Percentiles rank a stretch among this genome's conserved stretches.
These are phyloP conservation scores for Fusarium neocosmosporiellum DNA, from an alignment of 2,329 filamentous ascomycete genomes.

Conservation along the genomic window DNA sequence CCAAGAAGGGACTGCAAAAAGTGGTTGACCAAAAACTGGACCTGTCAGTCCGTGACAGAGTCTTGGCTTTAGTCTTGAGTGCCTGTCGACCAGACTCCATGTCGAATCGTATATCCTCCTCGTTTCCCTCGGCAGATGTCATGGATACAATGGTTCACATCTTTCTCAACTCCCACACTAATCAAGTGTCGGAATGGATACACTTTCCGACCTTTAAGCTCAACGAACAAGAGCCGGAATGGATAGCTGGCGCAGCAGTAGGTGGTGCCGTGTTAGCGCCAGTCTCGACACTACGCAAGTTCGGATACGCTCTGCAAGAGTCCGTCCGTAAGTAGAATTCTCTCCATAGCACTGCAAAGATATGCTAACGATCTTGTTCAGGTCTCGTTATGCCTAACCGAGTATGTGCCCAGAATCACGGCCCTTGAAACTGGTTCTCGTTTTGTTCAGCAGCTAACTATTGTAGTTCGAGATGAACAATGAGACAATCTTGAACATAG, in stretches of 20 bases:
- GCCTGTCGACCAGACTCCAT: conserved; percentile 64
- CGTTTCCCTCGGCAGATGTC: conserved; percentile 70
- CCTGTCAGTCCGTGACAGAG: conserved; percentile 65
- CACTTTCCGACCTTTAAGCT: conserved; percentile 70
- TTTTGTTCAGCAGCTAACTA: conserved; percentile 1
- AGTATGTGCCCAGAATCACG: conserved; percentile 36
- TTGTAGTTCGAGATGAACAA: conserved; percentile 62
- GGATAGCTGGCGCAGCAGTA: conserved; percentile 69
- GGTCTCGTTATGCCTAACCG: conserved; percentile 46
- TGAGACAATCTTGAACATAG: conserved; percentile 56
- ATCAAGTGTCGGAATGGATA: conserved; percentile 69
- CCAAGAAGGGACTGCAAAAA: conserved; percentile 51
- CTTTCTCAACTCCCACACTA: conserved; percentile 66
- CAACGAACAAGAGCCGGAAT: conserved; percentile 66
- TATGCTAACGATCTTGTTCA: conserved; percentile 17
- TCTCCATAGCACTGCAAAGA: neutral
- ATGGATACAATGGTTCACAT: conserved; percentile 71
- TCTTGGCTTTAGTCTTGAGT: conserved; percentile 72
- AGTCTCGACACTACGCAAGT: conserved; percentile 67
- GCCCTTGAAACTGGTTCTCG: neutral
- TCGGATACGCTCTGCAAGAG: conserved; percentile 68
- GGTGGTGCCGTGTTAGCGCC: conserved; percentile 70
- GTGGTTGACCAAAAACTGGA: conserved; percentile 59
- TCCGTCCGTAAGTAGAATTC: conserved; percentile 55
- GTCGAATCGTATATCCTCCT: conserved; percentile 65